Evolutionary conservation across 371 early-diverging fungal genomes (phyloP), one percentile per base, ranked within the genome.

Genomic region (Dichotomocladium elegans): DNA sequence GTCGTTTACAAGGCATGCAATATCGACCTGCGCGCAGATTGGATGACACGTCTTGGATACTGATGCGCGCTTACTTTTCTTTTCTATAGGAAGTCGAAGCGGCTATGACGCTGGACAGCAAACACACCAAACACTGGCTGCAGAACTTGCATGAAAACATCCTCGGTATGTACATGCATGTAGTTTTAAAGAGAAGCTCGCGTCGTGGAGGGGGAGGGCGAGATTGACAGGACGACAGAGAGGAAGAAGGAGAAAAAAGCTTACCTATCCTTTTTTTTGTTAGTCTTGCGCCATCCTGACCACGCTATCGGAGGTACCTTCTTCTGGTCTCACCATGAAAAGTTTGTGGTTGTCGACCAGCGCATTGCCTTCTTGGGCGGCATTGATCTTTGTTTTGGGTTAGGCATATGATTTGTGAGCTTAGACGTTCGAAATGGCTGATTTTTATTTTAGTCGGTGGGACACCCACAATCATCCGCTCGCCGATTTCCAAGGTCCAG

Each of bases 311-410:
- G 44, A 11, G 81, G 85, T 28, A 88, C 86, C 3, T 81, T 87
- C 60, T 89, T 91, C 70, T 94, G 95, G 95, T 89, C 91, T 41
- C 80, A 79, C 41, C 82, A 81, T 45, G 79, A 82, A 41, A 79
- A 68, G 48, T 68, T 92, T 47, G 86, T 88, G 3, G 75, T 94
- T 1, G 77, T 96, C 5, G 97, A 96, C 73, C 79, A 86, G 53
- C 74, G 77, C 19, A 77, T 92, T 53, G 94, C 91, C n/a, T 96
- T 92, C 66, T 73, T 93, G 25, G 97, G 97, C 56, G 97, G 97
- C 3, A 80, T 96, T 35, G 97, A 96, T 66, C 68, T 94, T 53
- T 95, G 95, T 73, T 90, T 88, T 65, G 97, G 80, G 79, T 79
- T 70, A 61, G 31, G 40, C 17, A 15, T 37, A 11, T 48, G 26